These are phyloP conservation scores for Luzula sylvatica DNA, from an alignment of 176 grass and related monocot species.

Conservation along the genomic window DNA sequence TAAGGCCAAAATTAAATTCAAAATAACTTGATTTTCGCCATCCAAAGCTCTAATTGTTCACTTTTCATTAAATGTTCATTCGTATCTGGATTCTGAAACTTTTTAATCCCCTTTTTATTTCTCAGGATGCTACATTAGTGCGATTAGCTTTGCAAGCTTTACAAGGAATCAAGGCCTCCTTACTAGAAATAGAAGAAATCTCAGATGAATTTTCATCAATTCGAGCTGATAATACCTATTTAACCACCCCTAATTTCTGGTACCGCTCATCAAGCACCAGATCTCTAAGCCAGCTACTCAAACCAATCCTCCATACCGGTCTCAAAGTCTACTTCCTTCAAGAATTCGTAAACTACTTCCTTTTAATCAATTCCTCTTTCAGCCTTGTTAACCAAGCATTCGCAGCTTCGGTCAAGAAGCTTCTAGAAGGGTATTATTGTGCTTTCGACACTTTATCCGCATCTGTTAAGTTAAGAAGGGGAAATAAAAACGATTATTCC, in stretches of 20 bases:
- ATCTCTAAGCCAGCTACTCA: conserved; percentile 62
- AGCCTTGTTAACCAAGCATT: conserved; percentile 90
- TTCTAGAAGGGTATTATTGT: conserved; percentile 88
- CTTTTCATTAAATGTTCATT: conserved; percentile 4
- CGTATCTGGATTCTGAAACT: conserved; percentile 1
- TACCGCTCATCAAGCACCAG: conserved; percentile 58
- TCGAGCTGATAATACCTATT: conserved; percentile 68
- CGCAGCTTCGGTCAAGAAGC: conserved; percentile 59
- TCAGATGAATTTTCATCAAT: conserved; percentile 43
- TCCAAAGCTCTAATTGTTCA: not conserved
- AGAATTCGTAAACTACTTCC: conserved; percentile 71
- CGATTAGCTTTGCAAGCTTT: conserved; percentile 62
- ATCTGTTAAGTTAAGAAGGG: conserved; percentile 61
- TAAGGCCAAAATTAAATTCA: not conserved
- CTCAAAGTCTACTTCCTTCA: conserved; percentile 68
- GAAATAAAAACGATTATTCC: conserved; percentile 28
- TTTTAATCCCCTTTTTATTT: conserved; percentile 18
- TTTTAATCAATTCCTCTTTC: conserved; percentile 41
- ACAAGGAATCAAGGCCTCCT: conserved; percentile 58
- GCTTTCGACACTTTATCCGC: conserved; percentile 63
- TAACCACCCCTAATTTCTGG: conserved; percentile 55
- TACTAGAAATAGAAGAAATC: conserved; percentile 72
- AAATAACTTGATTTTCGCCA: not conserved
- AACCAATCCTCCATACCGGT: conserved; percentile 43
- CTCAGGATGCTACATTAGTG: conserved; percentile 66